Conservation (phyloP, 805 yeast species). For the Candida methanosorbosa region DNA sequence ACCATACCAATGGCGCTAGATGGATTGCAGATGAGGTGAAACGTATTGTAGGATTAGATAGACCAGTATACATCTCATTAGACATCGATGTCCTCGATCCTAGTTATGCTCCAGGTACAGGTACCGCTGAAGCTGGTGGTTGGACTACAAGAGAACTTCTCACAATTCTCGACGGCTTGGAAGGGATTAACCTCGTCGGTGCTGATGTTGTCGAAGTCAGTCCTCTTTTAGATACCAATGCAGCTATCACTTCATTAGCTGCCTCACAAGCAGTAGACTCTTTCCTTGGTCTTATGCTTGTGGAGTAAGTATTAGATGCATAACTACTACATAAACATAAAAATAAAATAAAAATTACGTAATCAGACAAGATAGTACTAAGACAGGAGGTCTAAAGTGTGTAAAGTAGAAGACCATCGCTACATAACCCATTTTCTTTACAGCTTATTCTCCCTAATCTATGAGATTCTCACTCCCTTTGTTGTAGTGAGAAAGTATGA, state of each 20-base stretch:
- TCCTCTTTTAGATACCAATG: constrained; percentile 54
- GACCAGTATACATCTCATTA: constrained; percentile 37
- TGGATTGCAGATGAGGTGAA: constrained; percentile 29
- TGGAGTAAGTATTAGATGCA: no score
- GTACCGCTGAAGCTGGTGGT: constrained; percentile 75
- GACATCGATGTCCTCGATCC: constrained; percentile 68
- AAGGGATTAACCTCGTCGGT: constrained; percentile 55
- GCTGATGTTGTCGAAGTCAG: constrained; percentile 69
- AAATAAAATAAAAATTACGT: not conserved
- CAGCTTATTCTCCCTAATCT: no score
- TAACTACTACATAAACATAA: not conserved
- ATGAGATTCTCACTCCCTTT: no score
- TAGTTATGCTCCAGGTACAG: constrained; percentile 68
- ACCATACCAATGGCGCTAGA: constrained; percentile 21
- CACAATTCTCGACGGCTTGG: constrained; percentile 48
- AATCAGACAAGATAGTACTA: no score
- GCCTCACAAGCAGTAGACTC: constrained; percentile 58
- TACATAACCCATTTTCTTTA: no score
- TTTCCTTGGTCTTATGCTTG: constrained; percentile 36
- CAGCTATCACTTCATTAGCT: constrained; percentile 53
- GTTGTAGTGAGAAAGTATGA: no score
- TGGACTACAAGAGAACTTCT: constrained; percentile 59
- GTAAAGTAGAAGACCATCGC: no score
- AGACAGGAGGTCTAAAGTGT: no score
- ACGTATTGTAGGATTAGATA: constrained; percentile 26